A percentile compares a stretch with the other conserved stretches of the same genome.
Evolutionary conservation across 2,329 filamentous ascomycete genomes (phyloP).

Genomic region (Botrytis sinoallii): DNA sequence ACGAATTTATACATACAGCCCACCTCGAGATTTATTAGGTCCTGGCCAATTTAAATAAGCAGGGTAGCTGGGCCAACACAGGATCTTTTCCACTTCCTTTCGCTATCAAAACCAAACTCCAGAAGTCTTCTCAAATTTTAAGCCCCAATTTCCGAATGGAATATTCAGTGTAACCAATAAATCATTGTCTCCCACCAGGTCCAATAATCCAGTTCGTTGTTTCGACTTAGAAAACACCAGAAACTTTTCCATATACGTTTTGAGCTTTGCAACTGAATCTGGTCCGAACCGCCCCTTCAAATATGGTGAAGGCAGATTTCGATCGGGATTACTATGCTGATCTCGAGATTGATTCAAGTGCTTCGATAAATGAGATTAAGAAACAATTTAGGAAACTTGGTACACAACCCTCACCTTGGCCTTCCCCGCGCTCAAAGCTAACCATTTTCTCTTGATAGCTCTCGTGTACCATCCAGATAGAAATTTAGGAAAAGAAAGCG

Average conservation of each 20-base stretch:
- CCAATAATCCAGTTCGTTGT: neutral
- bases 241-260: neutral
- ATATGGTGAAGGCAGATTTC: constrained; percentile 39
- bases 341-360: constrained; percentile 57
- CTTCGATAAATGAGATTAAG: constrained; percentile 62
- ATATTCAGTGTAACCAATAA: constrained; percentile 10
- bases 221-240: neutral
- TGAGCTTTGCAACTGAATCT: constrained; percentile 3
- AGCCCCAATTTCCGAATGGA: constrained; percentile 13
- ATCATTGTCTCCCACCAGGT: neutral
- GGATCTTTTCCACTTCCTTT: constrained; percentile 7
- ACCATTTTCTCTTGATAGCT: constrained; percentile 42
- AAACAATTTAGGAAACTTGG: constrained; percentile 67
- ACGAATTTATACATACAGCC: neutral
- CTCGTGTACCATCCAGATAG: constrained; percentile 69
- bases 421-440: constrained; percentile 4
- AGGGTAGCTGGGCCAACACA: constrained; percentile 15
- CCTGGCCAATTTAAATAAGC: neutral
- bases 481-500: constrained; percentile 64
- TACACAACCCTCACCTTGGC: constrained; percentile 36
- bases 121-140: neutral
- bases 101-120: neutral
- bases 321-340: constrained; percentile 63
- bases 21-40: constrained; percentile 1
- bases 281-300: constrained; percentile 15